Percentiles rank a stretch among this genome's conserved stretches.
phyloP scores from a whole-genome alignment of 257 asterid genomes.

The Penstemon barbatus region DNA sequence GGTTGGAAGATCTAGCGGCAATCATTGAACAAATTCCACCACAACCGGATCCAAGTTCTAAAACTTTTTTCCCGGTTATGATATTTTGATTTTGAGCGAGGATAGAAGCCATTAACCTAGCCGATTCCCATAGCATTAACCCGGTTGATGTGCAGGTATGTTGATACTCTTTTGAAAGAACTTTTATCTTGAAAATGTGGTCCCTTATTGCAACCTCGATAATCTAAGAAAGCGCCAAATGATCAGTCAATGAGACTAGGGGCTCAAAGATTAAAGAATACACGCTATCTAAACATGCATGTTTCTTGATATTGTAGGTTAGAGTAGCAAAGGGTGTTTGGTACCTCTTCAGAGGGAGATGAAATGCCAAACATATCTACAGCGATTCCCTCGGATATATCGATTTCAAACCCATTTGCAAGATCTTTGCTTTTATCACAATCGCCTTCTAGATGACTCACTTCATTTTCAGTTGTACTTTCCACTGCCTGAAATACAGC shows the following conservation, averaged over 20 bases:
- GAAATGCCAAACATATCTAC: conserved; percentile 68
- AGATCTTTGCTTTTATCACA: conserved; percentile 31
- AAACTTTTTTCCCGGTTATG: conserved; percentile 60
- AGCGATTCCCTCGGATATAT: conserved; percentile 81
- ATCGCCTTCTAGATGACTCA: conserved; percentile 23
- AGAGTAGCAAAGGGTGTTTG: conserved; percentile 11
- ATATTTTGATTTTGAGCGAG: conserved; percentile 65
- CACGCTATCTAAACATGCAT: neutral
- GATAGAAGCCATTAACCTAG: conserved; percentile 76
- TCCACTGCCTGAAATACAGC: conserved; percentile 65
- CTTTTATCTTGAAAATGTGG: conserved; percentile 65
- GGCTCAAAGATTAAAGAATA: neutral
- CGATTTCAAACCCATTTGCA: conserved; percentile 48
- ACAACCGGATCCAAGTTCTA: conserved; percentile 91
- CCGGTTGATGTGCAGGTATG: conserved; percentile 96
- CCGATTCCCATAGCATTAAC: conserved; percentile 96
- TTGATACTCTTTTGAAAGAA: conserved; percentile 77
- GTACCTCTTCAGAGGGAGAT: conserved; percentile 74
- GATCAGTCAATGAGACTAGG: neutral
- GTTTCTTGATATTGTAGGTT: neutral
- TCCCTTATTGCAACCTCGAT: conserved; percentile 48
- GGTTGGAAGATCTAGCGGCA: conserved; percentile 60
- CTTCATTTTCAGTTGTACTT: conserved; percentile 29
- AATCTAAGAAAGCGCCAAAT: conserved; percentile 39
- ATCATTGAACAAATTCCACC: conserved; percentile 88